Base-by-base conservation (phyloP, 805 yeast genomes). In the Soucietia sequanensis region DNA sequence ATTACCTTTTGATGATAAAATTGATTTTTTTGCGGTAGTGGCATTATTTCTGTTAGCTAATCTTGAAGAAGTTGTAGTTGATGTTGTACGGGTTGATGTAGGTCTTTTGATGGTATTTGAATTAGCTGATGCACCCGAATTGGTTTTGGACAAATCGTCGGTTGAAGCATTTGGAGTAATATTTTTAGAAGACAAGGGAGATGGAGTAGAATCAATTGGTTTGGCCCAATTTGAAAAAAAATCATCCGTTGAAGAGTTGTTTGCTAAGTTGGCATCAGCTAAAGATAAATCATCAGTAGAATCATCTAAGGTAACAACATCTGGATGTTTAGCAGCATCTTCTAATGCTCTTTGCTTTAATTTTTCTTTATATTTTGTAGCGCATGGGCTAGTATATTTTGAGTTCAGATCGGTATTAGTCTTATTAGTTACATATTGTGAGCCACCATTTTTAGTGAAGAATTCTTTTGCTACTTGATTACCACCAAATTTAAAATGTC, bases 401-500 rank as follows among this genome's bases (percentile, higher is more conserved):
- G 80, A 78, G 45, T 73, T 76, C 13, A 89, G 82, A 48, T 84
- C 88, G 24, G 56, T 54, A 13, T 54, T 50, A 34, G 44, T 49
- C 34, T 75, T 72, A 37, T 71, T 71, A 37, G 38, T 46, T 31
- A 93, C 64, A 47, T 68, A 80, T 48, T 80, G 76, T 16, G 88
- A 72, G 16, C 97, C 98, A 28, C 95, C 95, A 55, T 90, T 81
- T 61, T 86, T 86, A 49, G 76, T 59, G 59, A 84, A 85, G 54
- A 76, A 93, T 38, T 87, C 96, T 43, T 81, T 81, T 30, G 96
- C 95, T 33, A 72, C 75, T 51, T 82, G 81, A 60, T 93, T 93
- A 18, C 98, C 99, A 46, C 98, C 98, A 41, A 85, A 80, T 58
- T 90, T 88, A 78, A 93, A 88, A 58, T 87, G 78, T 52, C 99